A percentile compares a stretch with the other conserved stretches of the same genome.
Conservation (phyloP, 1,284 basidiomycete genomes). For the Ustilago bromivora region DNA sequence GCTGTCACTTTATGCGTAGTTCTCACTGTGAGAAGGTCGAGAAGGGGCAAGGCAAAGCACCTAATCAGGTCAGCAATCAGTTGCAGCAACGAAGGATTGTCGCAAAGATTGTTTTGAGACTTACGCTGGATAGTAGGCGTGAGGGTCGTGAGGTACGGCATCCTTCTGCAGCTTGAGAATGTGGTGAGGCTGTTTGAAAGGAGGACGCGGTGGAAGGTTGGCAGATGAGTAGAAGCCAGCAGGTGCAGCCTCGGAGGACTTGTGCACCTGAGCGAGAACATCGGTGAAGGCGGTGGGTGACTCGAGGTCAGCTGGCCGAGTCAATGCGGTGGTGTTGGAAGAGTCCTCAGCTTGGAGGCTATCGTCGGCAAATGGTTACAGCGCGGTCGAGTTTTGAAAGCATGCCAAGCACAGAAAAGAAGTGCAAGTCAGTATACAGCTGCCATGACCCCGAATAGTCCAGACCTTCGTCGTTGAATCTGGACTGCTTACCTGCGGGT, state of each 20-base stretch:
- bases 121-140: slow-evolving; percentile 66
- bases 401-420: not conserved
- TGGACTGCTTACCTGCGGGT: slow-evolving; percentile 60
- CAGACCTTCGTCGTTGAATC: not conserved
- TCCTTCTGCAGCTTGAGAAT: slow-evolving; percentile 66
- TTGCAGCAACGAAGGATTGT: not conserved
- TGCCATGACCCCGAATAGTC: not conserved
- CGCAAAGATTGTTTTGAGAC: slow-evolving; percentile 10
- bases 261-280: slow-evolving; percentile 66
- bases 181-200: slow-evolving; percentile 65
- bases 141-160: slow-evolving; percentile 65
- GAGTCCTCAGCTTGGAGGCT: slow-evolving; percentile 58
- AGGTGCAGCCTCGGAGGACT: slow-evolving; percentile 38
- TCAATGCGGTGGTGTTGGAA: slow-evolving; percentile 59
- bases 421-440: not conserved
- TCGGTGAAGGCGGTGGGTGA: slow-evolving; percentile 68
- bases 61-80: slow-evolving; percentile 5
- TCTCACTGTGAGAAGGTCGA: slow-evolving; percentile 38
- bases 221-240: slow-evolving; percentile 56
- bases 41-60: slow-evolving; percentile 1
- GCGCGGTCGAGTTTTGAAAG: not conserved
- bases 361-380: not conserved
- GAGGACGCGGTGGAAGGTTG: slow-evolving; percentile 66
- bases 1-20: slow-evolving; percentile 38
- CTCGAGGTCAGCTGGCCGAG: slow-evolving; percentile 61